Conservation (phyloP, 768 basidiomycete genomes). For the Suillus brevipes region DNA sequence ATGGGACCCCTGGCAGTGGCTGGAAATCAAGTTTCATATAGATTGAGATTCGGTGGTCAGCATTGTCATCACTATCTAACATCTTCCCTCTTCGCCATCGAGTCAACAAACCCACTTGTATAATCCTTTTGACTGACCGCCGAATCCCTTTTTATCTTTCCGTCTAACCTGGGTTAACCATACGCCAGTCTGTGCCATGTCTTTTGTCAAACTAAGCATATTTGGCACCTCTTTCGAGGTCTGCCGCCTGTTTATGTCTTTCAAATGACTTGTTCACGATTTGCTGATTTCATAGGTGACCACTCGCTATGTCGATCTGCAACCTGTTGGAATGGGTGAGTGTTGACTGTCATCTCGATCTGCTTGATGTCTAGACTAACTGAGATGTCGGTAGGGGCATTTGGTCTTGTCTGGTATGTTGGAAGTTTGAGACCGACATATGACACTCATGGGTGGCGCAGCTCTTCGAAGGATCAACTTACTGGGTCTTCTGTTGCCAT, state of each 20-base stretch:
- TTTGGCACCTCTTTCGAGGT: conserved; percentile 98
- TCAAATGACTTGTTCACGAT: conserved; percentile 21
- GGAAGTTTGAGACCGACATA: not conserved
- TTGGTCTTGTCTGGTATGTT: conserved; percentile 94
- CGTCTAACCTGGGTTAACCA: conserved; percentile 2
- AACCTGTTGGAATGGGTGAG: conserved; percentile 98
- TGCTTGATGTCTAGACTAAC: conserved; percentile 18
- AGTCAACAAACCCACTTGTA: conserved; percentile 8
- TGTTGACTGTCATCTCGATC: conserved; percentile 17
- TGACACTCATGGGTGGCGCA: conserved; percentile 33
- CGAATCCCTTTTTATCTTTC: not conserved
- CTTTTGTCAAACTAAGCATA: conserved; percentile 97
- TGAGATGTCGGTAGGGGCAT: conserved; percentile 63
- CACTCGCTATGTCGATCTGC: conserved; percentile 97
- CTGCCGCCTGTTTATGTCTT: conserved; percentile 17
- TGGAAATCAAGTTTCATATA: not conserved
- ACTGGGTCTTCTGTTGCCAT: conserved; percentile 94
- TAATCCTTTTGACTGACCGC: not conserved
- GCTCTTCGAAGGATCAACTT: conserved; percentile 93
- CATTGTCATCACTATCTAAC: conserved; percentile 13
- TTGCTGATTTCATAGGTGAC: conserved; percentile 65
- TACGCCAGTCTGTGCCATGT: conserved; percentile 48
- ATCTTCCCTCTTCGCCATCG: conserved; percentile 16
- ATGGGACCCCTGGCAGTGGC: conserved; percentile 2
- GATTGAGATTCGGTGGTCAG: not conserved